Conservation (phyloP, 176 grass and related monocot species). For the Tuctoria greenei region DNA sequence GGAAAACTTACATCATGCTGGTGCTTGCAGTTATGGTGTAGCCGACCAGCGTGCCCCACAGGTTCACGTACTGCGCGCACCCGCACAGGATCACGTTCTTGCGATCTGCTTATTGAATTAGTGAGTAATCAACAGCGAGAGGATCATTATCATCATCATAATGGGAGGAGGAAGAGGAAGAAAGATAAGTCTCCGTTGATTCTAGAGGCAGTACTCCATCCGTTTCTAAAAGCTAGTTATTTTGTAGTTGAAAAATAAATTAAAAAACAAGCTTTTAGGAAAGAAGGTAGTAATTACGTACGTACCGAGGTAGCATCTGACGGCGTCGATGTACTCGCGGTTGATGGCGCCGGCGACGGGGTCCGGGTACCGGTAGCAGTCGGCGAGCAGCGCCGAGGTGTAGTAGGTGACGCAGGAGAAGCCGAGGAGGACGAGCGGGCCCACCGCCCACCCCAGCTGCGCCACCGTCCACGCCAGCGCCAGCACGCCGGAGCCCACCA, state of each 20-base stretch:
- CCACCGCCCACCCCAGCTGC: slow-evolving; percentile 83
- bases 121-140: neutral
- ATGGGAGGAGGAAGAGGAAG: neutral
- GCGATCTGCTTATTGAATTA: too few relatives aligned
- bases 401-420: slow-evolving; percentile 95
- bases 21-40: slow-evolving; percentile 93
- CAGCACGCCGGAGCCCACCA: slow-evolving; percentile 84
- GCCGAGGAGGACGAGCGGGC: slow-evolving; percentile 59
- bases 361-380: slow-evolving; percentile 93
- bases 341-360: slow-evolving; percentile 64
- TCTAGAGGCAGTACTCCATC: too few relatives aligned
- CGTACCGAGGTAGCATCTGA: slow-evolving; percentile 79
- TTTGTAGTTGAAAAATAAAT: too few relatives aligned
- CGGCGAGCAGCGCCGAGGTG: slow-evolving; percentile 77
- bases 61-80: slow-evolving; percentile 86
- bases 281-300: too few relatives aligned
- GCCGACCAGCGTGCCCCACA: slow-evolving; percentile 94
- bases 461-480: slow-evolving; percentile 95
- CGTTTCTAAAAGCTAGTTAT: too few relatives aligned
- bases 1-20: slow-evolving; percentile 81
- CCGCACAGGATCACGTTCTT: slow-evolving; percentile 84
- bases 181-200: too few relatives aligned
- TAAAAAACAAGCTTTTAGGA: too few relatives aligned
- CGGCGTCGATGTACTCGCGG: slow-evolving; percentile 81
- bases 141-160: too few relatives aligned